Base-by-base conservation (phyloP, 176 grass and related monocot genomes). In the Alloteropsis semialata region DNA sequence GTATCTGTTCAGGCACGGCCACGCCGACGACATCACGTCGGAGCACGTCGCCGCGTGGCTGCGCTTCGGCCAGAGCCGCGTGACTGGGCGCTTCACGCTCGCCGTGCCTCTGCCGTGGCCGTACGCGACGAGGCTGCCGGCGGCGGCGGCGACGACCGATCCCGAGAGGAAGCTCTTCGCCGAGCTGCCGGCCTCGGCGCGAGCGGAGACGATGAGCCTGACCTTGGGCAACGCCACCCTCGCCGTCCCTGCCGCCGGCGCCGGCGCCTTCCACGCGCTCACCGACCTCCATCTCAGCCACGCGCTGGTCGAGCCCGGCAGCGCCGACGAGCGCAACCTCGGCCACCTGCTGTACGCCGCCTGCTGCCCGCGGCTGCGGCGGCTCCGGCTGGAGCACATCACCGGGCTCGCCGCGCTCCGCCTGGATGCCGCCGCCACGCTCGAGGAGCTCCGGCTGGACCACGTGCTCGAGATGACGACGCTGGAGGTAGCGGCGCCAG, bases 191-290 rank as follows among this genome's bases (percentile, higher is more conserved):
- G 15, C 69, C 16, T 27, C 53, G 22, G n/a, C 74, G 32, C 76
- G 72, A 16, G 11, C 36, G 1, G 18, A 24, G 48, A 13, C 48
- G 72, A 32, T 76, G 61, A 65, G 25, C 25, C 61, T 84, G 0
- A 24, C 15, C 2, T 2, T 76, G 11, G 82, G 72, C 46, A 49
- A 38, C 24, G 59, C 34, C 25, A 2, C 9, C 5, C 12, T 84
- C 19, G 16, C 16, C 8, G 34, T 75, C 24, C 81, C 70, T 0
- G 33, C 0, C 16, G 24, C 70, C 32, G 45, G 22, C 22, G 66
- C 66, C 67, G 38, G 15, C 55, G 80, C 80, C 12, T 82, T 73
- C 55, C 7, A 13, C 55, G 39, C 41, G 21, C 80, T 82, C 68
- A 32, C 19, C 2, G 55, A 82, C 29, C 21, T 84, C 17, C 36